Conservation (phyloP, 805 yeast genomes). For the Saccharomycopsis selenospora region DNA sequence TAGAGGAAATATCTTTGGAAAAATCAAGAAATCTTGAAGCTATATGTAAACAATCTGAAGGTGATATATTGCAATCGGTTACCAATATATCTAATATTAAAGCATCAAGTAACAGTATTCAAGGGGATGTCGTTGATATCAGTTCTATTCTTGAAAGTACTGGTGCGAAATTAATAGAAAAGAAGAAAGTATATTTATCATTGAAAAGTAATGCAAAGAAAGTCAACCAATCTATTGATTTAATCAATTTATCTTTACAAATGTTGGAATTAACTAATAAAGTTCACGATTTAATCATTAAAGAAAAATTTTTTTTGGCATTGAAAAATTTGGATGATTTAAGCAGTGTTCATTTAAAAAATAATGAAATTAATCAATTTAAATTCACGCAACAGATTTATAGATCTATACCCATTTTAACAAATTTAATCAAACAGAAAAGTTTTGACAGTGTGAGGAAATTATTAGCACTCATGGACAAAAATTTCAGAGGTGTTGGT, state of each 20-base stretch:
- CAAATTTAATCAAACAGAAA: conserved; percentile 65
- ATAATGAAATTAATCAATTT: conserved; percentile 56
- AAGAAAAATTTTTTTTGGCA: conserved; percentile 76
- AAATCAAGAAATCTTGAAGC: conserved; percentile 59
- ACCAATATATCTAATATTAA: conserved; percentile 58
- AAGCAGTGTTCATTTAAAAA: conserved; percentile 59
- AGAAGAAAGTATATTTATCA: conserved; percentile 52
- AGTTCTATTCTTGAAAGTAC: conserved; percentile 53
- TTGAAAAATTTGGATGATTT: conserved; percentile 75
- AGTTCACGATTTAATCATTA: conserved; percentile 71
- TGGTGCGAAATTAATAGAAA: conserved; percentile 55
- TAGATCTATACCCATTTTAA: conserved; percentile 69
- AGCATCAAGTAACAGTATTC: conserved; percentile 46
- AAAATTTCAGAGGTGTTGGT: conserved; percentile 43
- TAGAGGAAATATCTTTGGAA: conserved; percentile 49
- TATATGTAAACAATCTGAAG: conserved; percentile 55
- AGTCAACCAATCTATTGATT: conserved; percentile 62
- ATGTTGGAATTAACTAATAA: conserved; percentile 82
- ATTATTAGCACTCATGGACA: conserved; percentile 57
- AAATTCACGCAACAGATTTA: conserved; percentile 70
- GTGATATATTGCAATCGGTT: conserved; percentile 49
- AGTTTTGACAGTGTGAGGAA: conserved; percentile 58
- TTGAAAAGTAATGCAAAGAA: conserved; percentile 58
- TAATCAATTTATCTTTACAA: conserved; percentile 66
- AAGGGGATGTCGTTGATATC: conserved; percentile 48